These are phyloP conservation scores for Calocybe gangraenosa DNA, from an alignment of 768 basidiomycete genomes.

Conservation along the genomic window DNA sequence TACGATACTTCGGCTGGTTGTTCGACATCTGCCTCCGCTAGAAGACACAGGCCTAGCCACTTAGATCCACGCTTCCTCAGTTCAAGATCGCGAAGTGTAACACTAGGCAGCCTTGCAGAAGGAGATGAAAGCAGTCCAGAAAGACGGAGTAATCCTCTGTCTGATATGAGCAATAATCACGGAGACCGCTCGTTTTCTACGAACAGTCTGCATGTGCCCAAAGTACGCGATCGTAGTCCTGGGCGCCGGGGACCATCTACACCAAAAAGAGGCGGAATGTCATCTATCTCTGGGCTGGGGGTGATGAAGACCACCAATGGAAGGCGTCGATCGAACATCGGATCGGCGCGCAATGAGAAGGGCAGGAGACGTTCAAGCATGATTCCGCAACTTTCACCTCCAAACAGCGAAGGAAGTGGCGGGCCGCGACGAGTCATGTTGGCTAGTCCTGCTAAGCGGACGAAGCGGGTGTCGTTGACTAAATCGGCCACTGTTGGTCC, in stretches of 20 bases:
- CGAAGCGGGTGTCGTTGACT: slow-evolving; percentile 53
- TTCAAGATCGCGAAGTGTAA: slow-evolving; percentile 38
- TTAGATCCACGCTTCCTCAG: slow-evolving; percentile 70
- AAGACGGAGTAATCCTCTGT: slow-evolving; percentile 40
- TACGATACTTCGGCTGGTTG: slow-evolving; percentile 20
- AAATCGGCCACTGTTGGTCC: slow-evolving; percentile 32
- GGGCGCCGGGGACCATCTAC: slow-evolving; percentile 49
- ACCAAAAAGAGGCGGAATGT: slow-evolving; percentile 24
- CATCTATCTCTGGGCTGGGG: slow-evolving; percentile 15
- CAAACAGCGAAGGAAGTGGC: slow-evolving; percentile 29
- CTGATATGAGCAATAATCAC: slow-evolving; percentile 67
- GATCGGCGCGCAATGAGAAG: slow-evolving; percentile 72
- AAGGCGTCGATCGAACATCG: slow-evolving; percentile 70
- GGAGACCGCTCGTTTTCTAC: slow-evolving; percentile 18
- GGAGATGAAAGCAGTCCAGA: slow-evolving; percentile 56
- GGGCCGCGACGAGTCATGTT: slow-evolving; percentile 33
- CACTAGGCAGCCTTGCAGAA: slow-evolving; percentile 65
- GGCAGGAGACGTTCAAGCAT: slow-evolving; percentile 72
- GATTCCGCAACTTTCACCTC: slow-evolving; percentile 66
- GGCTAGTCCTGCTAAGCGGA: slow-evolving; percentile 56
- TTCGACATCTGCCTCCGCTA: slow-evolving; percentile 25
- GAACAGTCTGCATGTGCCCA: slow-evolving; percentile 32
- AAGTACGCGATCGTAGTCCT: slow-evolving; percentile 37
- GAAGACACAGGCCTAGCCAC: slow-evolving; percentile 59
- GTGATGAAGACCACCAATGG: slow-evolving; percentile 31